A percentile compares a stretch with the other conserved stretches of the same genome.
These are phyloP conservation scores for Periconia sp. DNA, from an alignment of 2,329 filamentous ascomycete genomes.

Conservation along the genomic window DNA sequence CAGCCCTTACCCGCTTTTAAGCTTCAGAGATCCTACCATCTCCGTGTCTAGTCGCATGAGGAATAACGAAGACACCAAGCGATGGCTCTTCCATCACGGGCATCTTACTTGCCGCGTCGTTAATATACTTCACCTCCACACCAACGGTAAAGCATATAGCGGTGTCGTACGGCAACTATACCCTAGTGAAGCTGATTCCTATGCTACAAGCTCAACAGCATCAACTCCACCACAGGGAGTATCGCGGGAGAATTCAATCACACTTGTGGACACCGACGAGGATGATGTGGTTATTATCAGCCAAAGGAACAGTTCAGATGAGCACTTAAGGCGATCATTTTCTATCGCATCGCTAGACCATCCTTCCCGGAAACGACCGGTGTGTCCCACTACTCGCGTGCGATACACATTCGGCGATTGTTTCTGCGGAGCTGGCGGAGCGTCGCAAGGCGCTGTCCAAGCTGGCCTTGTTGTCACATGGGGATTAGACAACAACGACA, in stretches of 20 bases:
- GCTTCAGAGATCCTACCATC: conserved; percentile 4
- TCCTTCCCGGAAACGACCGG: background rate
- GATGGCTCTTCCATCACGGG: conserved; percentile 15
- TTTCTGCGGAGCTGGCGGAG: conserved; percentile 27
- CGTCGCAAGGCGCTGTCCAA: conserved; percentile 23
- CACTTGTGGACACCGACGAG: background rate
- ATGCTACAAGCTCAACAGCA: background rate
- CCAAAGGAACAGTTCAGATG: background rate
- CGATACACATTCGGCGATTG: conserved; percentile 22
- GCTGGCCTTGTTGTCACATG: conserved; percentile 19
- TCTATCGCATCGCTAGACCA: conserved; percentile 5
- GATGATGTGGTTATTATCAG: background rate
- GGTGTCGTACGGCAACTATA: conserved; percentile 19
- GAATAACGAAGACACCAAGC: conserved; percentile 2
- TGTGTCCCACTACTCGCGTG: conserved; percentile 1
- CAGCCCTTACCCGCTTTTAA: conserved; percentile 8
- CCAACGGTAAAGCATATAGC: conserved; percentile 15
- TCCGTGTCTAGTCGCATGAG: background rate
- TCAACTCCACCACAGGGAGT: background rate
- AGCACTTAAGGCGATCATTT: background rate
- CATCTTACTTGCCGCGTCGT: conserved; percentile 19
- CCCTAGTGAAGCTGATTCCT: conserved; percentile 9
- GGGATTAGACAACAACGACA: conserved; percentile 21
- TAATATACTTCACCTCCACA: conserved; percentile 9
- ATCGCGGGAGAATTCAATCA: background rate